These are phyloP conservation scores for Camelina hispida DNA, from an alignment of 345 rosid species.

Conservation along the genomic window DNA sequence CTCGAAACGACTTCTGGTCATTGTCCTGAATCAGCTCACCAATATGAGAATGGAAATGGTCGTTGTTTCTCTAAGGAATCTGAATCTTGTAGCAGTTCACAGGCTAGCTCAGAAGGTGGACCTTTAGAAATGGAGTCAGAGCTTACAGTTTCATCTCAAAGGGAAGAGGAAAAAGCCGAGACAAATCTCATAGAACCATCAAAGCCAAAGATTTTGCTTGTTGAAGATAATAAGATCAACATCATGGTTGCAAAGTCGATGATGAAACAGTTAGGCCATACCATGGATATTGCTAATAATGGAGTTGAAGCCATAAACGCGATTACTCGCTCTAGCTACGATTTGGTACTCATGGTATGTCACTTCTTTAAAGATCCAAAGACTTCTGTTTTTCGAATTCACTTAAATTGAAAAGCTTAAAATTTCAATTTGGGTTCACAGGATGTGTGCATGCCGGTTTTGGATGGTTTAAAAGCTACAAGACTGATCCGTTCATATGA, in stretches of 20 bases:
- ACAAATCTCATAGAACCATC: conserved; percentile 39
- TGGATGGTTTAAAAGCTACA: conserved; percentile 95
- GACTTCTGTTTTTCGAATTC: not conserved
- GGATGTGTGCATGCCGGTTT: conserved; percentile 97
- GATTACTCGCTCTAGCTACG: conserved; percentile 55
- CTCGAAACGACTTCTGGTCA: conserved; percentile 53
- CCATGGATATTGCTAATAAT: conserved; percentile 74
- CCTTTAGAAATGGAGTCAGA: conserved; percentile 44
- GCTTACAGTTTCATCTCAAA: conserved; percentile 43
- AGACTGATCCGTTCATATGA: conserved; percentile 87
- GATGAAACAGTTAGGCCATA: conserved; percentile 88
- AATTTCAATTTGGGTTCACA: conserved; percentile 41
- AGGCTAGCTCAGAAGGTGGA: conserved; percentile 47
- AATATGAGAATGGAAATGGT: conserved; percentile 42
- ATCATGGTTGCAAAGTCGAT: conserved; percentile 81
- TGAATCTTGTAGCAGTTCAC: conserved; percentile 44
- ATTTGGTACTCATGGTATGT: conserved; percentile 90
- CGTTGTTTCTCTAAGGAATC: conserved; percentile 27
- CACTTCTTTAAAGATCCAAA: conserved; percentile 34
- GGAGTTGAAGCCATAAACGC: conserved; percentile 89
- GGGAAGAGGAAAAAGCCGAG: conserved; percentile 47
- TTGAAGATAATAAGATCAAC: conserved; percentile 93
- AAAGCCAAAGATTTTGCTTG: conserved; percentile 88
- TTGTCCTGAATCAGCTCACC: conserved; percentile 42
- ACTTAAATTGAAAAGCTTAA: not conserved